Evolutionary conservation across 495 filamentous ascomycete genomes (phyloP), one percentile per base, ranked within the genome.

Genomic region (Aspergillus leporis): DNA sequence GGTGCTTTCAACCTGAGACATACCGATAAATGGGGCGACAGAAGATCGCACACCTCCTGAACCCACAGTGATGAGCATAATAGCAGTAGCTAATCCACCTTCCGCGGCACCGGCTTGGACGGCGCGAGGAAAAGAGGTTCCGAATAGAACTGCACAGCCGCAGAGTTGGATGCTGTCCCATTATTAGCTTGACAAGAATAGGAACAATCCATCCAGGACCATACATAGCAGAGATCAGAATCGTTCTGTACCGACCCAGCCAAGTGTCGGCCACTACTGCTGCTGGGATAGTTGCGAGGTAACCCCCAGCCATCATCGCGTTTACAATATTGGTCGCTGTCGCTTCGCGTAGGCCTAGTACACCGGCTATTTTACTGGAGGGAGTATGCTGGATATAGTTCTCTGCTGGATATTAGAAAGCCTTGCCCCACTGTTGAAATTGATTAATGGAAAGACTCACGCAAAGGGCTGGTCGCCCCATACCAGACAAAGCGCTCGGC

Each of bases 21-120:
- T 51, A 31, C 48, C 48, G 25, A 31, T 51, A 51, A 31, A 51
- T 14, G 48, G 48, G 10, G 48, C 48, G 23, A 51, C 48, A n/a
- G 25, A 30, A 5, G 48, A 51, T 30, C 31, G 23, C 47, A 50
- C 47, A 28, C 47, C 47, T 2, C 47, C 47, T 21, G n/a, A 25
- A 12, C 48, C 48, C 8, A 25, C n/a, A 8, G 25, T 23, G 4
- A 31, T 51, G 13, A 51, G 31, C 7, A 51, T 3, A 51, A 51
- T n/a, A 4, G 48, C 48, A 4, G 25, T 31, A 28, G 31, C 31
- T 14, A 51, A 18, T 8, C 48, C 48, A 31, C 48, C 48, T 22
- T 30, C 16, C 16, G 12, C 18, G 10, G 48, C 48, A 51, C 48
- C 48, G 8, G 23, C 48, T 25, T 31, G 25, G 31, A 51, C 13